Base-by-base conservation (phyloP, 306 rosid genomes). In the Lathyrus sativus region DNA sequence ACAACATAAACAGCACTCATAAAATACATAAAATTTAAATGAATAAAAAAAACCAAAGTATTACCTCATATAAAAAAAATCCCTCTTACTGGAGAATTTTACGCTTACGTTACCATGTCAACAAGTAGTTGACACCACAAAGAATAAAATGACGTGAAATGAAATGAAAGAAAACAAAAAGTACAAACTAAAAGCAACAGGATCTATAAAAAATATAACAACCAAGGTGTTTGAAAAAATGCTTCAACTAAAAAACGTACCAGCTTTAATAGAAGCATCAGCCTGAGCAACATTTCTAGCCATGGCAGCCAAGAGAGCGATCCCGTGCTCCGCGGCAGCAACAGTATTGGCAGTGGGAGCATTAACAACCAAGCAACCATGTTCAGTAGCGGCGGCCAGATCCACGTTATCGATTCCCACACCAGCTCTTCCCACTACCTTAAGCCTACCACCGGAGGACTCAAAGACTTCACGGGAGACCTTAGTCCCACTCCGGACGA, bases 381-480 rank as follows among this genome's bases (percentile, higher is more conserved):
- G 87, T 82, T 95, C 99, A 0, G 99, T 95, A n/a, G 99, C 99
- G 10, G 99, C 99, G 10, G 92, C 89, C 72, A 95, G 99, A 90
- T 95, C 99, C 80, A 95, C 99, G 78, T 95, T 95, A 41, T 95
- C 99, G 18, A 95, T 90, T 4, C 99, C 99, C 14, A 95, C 99
- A 13, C 99, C 99, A 31, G 99, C 99, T 54, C 99, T 83, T 0
- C 99, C 99, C 2, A 95, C 99, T 6, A 95, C 99, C 84, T 88
- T 95, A 38, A 95, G 84, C 78, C 99, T 79, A 2, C 99, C 99
- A 6, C 74, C 92, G 17, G 97, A 88, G 0, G 99, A 90, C 61
- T 95, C 97, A 19, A 95, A 95, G 11, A 95, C 99, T 66, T 95
- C 97, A 19, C 99, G 96, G 33, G 67, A 67, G 11, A 95, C 99